Evolutionary conservation across 2,329 filamentous ascomycete species (phyloP).

Genomic region (Clarireedia monteithiana): DNA sequence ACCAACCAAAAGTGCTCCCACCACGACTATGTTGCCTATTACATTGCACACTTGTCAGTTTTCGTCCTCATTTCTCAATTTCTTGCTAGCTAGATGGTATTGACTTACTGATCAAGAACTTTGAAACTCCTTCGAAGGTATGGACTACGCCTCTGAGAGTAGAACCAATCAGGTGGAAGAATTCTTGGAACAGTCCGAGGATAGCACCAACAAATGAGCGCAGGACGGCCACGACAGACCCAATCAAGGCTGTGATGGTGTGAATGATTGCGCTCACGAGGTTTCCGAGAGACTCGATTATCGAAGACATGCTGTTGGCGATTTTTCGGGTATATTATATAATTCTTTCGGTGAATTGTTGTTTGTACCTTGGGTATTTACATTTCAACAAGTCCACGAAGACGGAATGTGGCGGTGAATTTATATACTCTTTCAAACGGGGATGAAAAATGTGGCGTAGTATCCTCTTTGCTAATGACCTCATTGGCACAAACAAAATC

Average conservation of each 20-base stretch:
- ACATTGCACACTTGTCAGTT: background rate
- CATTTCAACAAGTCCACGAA: background rate
- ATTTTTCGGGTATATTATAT: background rate
- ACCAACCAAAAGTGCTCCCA: constrained; percentile 16
- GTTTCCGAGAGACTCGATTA: constrained; percentile 18
- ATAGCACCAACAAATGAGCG: constrained; percentile 22
- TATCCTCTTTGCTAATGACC: background rate
- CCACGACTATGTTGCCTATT: constrained; percentile 25
- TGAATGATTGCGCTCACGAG: constrained; percentile 24
- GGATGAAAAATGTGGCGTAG: background rate
- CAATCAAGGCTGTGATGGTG: constrained; percentile 19
- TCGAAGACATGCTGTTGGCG: constrained; percentile 23
- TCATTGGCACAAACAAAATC: background rate
- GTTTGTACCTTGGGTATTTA: background rate
- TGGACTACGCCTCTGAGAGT: constrained; percentile 22
- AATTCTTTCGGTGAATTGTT: background rate
- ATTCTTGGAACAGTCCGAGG: constrained; percentile 18
- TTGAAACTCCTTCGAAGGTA: constrained; percentile 24
- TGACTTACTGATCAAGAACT: constrained; percentile 26
- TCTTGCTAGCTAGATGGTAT: background rate
- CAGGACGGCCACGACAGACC: constrained; percentile 24
- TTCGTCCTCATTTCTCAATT: background rate
- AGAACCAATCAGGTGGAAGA: constrained; percentile 18
- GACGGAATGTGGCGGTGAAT: background rate
- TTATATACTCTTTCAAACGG: background rate